Evolutionary conservation across 2,329 filamentous ascomycete genomes (phyloP).

Genomic region (Magnaporthales sp.): DNA sequence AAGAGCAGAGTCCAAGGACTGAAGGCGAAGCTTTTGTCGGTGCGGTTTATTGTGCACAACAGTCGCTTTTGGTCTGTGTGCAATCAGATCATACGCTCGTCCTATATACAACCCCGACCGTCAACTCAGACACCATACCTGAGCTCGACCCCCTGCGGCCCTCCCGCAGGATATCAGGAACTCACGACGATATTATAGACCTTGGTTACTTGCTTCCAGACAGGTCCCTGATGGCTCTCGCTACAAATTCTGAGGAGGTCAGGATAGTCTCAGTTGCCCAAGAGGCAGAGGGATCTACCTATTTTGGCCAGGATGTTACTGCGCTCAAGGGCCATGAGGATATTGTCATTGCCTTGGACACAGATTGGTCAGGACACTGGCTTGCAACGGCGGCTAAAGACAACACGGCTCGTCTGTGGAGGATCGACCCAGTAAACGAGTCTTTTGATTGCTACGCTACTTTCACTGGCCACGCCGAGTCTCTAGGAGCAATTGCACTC

Average conservation of each 20-base stretch:
- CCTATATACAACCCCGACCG: slow-evolving; percentile 44
- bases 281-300: slow-evolving; percentile 25
- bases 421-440: slow-evolving; percentile 65
- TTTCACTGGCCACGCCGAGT: slow-evolving; percentile 90
- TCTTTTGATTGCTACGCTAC: slow-evolving; percentile 45
- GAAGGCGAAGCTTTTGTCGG: slow-evolving; percentile 63
- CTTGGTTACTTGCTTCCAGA: slow-evolving; percentile 77
- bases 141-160: slow-evolving; percentile 34
- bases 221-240: slow-evolving; percentile 74
- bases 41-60: slow-evolving; percentile 54
- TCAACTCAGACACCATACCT: slow-evolving; percentile 16
- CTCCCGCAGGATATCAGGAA: slow-evolving; percentile 80
- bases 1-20: slow-evolving; percentile 54
- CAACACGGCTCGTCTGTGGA: slow-evolving; percentile 87
- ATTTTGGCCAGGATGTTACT: slow-evolving; percentile 85
- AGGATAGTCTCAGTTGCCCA: slow-evolving; percentile 68
- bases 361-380: slow-evolving; percentile 97
- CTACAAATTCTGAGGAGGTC: slow-evolving; percentile 91
- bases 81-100: slow-evolving; percentile 85
- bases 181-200: slow-evolving; percentile 96
- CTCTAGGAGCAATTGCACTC: slow-evolving; percentile 79
- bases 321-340: slow-evolving; percentile 86
- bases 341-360: slow-evolving; percentile 89
- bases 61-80: slow-evolving; percentile 69
- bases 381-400: slow-evolving; percentile 94